phyloP scores from a whole-genome alignment of 2,329 filamentous ascomycete genomes.

The Pyrenophora teres region DNA sequence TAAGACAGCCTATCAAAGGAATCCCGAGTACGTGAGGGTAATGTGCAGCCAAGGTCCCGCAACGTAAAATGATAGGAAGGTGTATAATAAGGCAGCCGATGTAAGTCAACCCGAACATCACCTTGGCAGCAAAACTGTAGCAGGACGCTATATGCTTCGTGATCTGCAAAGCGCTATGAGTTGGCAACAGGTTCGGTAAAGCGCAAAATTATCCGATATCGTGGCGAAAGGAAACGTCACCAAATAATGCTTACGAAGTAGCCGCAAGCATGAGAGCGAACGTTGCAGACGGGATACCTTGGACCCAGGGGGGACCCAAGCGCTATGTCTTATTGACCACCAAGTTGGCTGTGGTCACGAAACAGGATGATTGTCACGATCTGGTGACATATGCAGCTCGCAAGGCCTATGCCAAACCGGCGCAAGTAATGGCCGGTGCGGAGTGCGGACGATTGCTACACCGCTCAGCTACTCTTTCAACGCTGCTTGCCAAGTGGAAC shows the following conservation, averaged over 20 bases:
- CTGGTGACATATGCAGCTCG: neutral
- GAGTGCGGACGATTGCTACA: neutral
- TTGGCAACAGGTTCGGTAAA: constrained; percentile 14
- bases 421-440: neutral
- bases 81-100: neutral
- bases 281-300: constrained; percentile 1
- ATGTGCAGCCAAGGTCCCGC: neutral
- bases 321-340: constrained; percentile 1
- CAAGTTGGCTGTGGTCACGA: neutral
- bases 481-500: too few relatives aligned
- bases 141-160: constrained; percentile 4
- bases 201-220: constrained; percentile 17
- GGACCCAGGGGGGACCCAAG: neutral
- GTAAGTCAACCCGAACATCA: constrained; percentile 1
- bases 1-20: neutral
- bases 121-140: neutral
- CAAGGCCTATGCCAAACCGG: neutral
- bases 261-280: constrained; percentile 2
- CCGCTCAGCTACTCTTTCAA: neutral
- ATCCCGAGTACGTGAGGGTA: neutral
- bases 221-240: constrained; percentile 25
- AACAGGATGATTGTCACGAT: constrained; percentile 1
- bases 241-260: constrained; percentile 12
- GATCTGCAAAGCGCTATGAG: constrained; percentile 13
- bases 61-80: neutral